Conservation (phyloP, 73 alveolate genomes). For the Breviolum minutum region DNA sequence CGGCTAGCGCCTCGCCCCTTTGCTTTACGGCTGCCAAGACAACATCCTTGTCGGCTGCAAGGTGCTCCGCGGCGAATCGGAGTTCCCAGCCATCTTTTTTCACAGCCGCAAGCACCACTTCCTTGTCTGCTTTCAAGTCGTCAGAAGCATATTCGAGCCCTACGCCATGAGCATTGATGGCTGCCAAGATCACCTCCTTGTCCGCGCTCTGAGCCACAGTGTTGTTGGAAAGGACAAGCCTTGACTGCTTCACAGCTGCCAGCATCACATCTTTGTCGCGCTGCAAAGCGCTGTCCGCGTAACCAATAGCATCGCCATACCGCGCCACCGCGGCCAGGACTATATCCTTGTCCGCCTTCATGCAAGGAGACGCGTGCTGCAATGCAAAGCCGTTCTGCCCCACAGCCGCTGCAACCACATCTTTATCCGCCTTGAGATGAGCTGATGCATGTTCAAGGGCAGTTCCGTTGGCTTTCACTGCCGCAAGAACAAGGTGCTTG, state of each 20-base stretch:
- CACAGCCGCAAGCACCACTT: conserved; percentile 65
- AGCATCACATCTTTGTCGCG: conserved; percentile 40
- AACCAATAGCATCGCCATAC: conserved; percentile 20
- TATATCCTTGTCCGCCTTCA: conserved; percentile 14
- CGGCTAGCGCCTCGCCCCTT: conserved; percentile 5
- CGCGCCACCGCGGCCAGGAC: conserved; percentile 60
- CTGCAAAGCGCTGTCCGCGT: conserved; percentile 7
- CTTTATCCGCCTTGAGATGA: conserved; percentile 53
- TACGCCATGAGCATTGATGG: neutral
- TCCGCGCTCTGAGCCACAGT: neutral
- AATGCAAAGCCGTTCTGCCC: conserved; percentile 26
- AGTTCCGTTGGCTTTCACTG: neutral
- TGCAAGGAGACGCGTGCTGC: conserved; percentile 5
- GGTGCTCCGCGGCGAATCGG: conserved; percentile 17
- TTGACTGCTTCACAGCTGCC: conserved; percentile 70
- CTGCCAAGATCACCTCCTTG: conserved; percentile 60
- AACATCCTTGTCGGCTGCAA: conserved; percentile 17
- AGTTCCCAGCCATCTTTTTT: conserved; percentile 19
- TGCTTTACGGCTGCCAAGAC: conserved; percentile 62
- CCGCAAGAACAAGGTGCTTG: conserved; percentile 56
- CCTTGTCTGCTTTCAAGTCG: neutral
- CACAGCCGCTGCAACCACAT: conserved; percentile 57
- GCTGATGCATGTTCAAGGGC: conserved; percentile 53
- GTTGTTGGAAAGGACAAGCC: neutral
- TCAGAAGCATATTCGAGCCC: conserved; percentile 41